Base-by-base conservation (phyloP, 108 stramenopile species). In the Ochromonas danica region DNA sequence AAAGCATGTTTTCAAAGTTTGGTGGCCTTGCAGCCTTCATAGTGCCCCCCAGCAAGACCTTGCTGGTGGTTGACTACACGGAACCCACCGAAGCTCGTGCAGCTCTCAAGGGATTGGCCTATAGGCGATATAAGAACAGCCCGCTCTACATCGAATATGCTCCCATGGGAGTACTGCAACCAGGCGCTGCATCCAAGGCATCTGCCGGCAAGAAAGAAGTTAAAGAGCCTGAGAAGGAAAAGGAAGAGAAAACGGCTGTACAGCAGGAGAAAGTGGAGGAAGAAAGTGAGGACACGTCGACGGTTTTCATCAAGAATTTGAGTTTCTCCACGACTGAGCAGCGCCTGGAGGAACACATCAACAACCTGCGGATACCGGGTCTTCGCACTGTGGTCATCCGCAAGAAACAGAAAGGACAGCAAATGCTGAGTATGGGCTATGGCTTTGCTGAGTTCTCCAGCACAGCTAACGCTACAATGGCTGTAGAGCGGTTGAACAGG, bases 101-200 rank as follows among this genome's bases (percentile, higher is more conserved):
- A 39, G 96, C 97, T 10, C 97, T 96, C 80, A 87, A 91, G 60
- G 90, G 89, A 39, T 71, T 99, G 42, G 96, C 98, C 2, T 99
- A 97, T 85, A 89, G 85, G 39, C 85, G 94, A 45, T 99, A 96
- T 88, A 91, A 95, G 81, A 89, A 91, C 74, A 94, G 96, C 30
- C 98, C 96, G 14, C 83, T 99, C 0, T 99, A 98, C 78, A 84
- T 99, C 36, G 98, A 98, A 84, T 99, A 97, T 97, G 98, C 98
- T 22, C 95, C 96, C 0, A 79, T 92, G 38, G 67, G 78, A 43
- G 75, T 90, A 42, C 42, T 81, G 43, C 45, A 51, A 51, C 22
- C 22, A 51, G 6, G 14, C 6, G 22, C 6, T 51, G 45, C 45
- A 70, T 14, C 67, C 6, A 6, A 70, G 22, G 22, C 67, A 40